Base-by-base conservation (phyloP, 805 yeast genomes). In the Saturnispora diversa region DNA sequence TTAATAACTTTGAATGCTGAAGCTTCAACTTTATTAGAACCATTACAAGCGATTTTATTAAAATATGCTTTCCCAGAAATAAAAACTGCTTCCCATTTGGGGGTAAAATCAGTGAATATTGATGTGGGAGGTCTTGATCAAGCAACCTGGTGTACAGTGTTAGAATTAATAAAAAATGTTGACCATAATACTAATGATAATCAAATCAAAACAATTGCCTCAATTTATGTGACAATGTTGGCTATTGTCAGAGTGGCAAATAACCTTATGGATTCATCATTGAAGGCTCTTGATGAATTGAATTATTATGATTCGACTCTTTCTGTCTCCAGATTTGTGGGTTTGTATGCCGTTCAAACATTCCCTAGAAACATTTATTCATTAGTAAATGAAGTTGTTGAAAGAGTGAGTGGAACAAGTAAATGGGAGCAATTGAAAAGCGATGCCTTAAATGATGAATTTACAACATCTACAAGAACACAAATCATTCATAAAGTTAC, bases 271-370 rank as follows among this genome's bases (percentile, higher is more conserved):
- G 50, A 51, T 6, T 55, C 59, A 12, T 71, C 79, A 2, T 45
- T 70, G 4, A 69, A 72, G 7, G 47, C 72, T 11, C 44, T 58
- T 17, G 66, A 65, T 30, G 72, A 69, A 45, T 47, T 72, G n/a
- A 56, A 56, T 24, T 75, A 74, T 50, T 75, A 70, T 64, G 72
- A 72, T 21, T 37, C 55, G 2, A 52, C 66, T 0, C 48, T 62
- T 10, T 63, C 69, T 4, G 53, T 52, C 2, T 46, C 52, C 15
- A 59, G 63, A 22, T 43, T 59, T 13, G 36, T 53, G 2, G 15
- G 40, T 6, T 24, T 69, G 1, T 70, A 70, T 43, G 48, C 68
- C 1, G 16, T 70, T 7, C 79, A 70, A 50, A 60, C 59, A 0
- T 45, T 61, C 6, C 71, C 70, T 6, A 15, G 31, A 2, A 55